Base-by-base conservation (phyloP, 495 filamentous ascomycete species). In the Podospora pseudopauciseta region DNA sequence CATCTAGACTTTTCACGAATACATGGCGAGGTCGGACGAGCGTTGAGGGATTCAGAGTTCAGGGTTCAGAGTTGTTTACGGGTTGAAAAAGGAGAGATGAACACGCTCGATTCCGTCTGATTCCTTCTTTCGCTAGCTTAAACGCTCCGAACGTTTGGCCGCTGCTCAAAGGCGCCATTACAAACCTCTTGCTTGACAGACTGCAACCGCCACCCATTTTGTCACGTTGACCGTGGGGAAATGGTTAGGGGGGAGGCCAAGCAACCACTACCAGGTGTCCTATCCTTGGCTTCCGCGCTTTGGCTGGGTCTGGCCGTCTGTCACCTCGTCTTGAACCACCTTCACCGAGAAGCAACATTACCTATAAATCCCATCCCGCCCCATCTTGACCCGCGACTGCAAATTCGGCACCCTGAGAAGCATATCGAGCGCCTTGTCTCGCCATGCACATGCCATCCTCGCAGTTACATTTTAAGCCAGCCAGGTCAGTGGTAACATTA, bases 391-490 rank as follows among this genome's bases (percentile, higher is more conserved):
- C 7, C n/a, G 23, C n/a, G 19, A 19, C 55, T 58, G 55, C 13
- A 58, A 19, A 15, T 19, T 26, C 55, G 55, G 23, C 55, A 7
- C 55, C 18, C 55, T 26, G 23, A 11, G 23, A 28, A 20, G 15
- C 54, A 34, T 34, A 66, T 19, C n/a, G 15, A 64, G 16, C 63
- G 64, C 60, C 23, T 65, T 58, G 4, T 68, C 69, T 65, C 75
- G 74, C 70, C 67, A 77, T 77, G 75, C 72, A 54, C 71, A 67
- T 66, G 60, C 61, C n/a, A 64, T 60, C 67, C 65, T 55, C 65
- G 66, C 39, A 49, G 39, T 49, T 11, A 49, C 39, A 49, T 49
- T 49, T 13, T 67, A 66, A 71, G 67, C 63, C 68, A 56, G 49
- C 68, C 32, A 65, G 63, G 68, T 65, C 70, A 67, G 67, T 69